A percentile compares a stretch with the other conserved stretches of the same genome.
Evolutionary conservation across 2,329 filamentous ascomycete genomes (phyloP).

Genomic region (Raffaelea ambrosiae): DNA sequence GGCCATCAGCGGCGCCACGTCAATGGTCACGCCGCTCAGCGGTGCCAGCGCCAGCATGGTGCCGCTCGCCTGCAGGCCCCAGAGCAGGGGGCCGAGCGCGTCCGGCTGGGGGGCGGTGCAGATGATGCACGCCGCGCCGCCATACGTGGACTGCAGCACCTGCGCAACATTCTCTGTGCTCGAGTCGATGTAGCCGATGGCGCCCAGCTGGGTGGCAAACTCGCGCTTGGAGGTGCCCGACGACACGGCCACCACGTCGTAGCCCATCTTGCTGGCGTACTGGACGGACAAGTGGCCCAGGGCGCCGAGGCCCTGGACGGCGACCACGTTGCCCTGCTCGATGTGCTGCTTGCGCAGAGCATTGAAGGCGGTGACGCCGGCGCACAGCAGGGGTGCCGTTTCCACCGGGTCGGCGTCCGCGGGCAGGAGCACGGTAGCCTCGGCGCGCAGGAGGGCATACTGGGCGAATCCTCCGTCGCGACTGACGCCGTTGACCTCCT

Average conservation of each 20-base stretch:
- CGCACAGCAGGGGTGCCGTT: slow-evolving; percentile 54
- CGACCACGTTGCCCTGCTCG: slow-evolving; percentile 43
- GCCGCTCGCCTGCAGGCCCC: slow-evolving; percentile 44
- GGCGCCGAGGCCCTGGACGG: slow-evolving; percentile 63
- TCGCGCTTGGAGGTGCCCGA: slow-evolving; percentile 59
- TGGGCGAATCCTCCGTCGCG: slow-evolving; percentile 61
- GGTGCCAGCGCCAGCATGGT: slow-evolving; percentile 53
- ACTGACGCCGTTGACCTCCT: slow-evolving; percentile 55
- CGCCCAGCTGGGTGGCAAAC: slow-evolving; percentile 56
- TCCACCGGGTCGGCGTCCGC: slow-evolving; percentile 40
- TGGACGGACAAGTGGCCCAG: slow-evolving; percentile 72
- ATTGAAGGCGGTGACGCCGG: slow-evolving; percentile 58
- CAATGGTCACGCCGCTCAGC: slow-evolving; percentile 34
- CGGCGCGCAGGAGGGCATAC: slow-evolving; percentile 50
- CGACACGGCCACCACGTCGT: slow-evolving; percentile 56
- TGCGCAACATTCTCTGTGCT: slow-evolving; percentile 41
- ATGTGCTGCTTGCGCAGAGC: slow-evolving; percentile 45
- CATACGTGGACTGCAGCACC: slow-evolving; percentile 38
- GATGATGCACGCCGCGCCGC: slow-evolving; percentile 54
- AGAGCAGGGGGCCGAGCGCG: slow-evolving; percentile 42
- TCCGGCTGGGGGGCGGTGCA: slow-evolving; percentile 54
- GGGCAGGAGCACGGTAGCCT: slow-evolving; percentile 52
- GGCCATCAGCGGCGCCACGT: slow-evolving; percentile 30
- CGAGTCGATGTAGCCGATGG: slow-evolving; percentile 51
- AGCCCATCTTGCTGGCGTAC: slow-evolving; percentile 69